Percentiles rank a stretch among this genome's conserved stretches.
Conservation (phyloP, 2,329 filamentous ascomycete species). For the Cladophialophora exuberans region DNA sequence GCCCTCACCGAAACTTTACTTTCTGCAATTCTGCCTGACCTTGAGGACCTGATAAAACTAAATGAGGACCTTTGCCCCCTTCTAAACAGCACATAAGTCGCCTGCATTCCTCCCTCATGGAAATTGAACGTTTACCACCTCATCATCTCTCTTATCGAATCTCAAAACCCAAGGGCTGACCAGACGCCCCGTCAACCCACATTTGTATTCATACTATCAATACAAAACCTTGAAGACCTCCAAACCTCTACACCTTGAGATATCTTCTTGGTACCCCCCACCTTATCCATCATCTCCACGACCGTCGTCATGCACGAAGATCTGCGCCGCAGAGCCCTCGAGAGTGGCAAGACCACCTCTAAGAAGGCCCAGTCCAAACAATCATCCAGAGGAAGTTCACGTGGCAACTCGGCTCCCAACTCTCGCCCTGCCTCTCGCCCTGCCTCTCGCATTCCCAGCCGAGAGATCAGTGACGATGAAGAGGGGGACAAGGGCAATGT, state of each 20-base stretch:
- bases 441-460: slow-evolving; percentile 58
- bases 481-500: slow-evolving; percentile 51
- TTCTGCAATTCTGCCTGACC: slow-evolving; percentile 12
- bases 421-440: slow-evolving; percentile 58
- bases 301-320: slow-evolving; percentile 47
- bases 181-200: background rate
- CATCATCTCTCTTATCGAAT: slow-evolving; percentile 25
- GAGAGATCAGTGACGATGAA: slow-evolving; percentile 63
- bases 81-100: background rate
- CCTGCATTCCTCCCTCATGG: slow-evolving; percentile 23
- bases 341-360: slow-evolving; percentile 67
- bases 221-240: too few relatives aligned
- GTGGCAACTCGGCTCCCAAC: slow-evolving; percentile 54
- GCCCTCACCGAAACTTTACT: background rate
- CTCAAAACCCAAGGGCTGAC: slow-evolving; percentile 30
- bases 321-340: slow-evolving; percentile 61
- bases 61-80: background rate
- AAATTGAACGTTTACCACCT: slow-evolving; percentile 27
- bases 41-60: background rate
- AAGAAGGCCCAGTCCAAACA: slow-evolving; percentile 59
- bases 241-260: background rate
- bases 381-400: slow-evolving; percentile 57
- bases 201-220: background rate
- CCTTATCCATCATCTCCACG: background rate
- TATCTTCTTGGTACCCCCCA: background rate